Evolutionary conservation across 2,329 filamentous ascomycete species (phyloP).

Genomic region (Domatiomyces catenatus): DNA sequence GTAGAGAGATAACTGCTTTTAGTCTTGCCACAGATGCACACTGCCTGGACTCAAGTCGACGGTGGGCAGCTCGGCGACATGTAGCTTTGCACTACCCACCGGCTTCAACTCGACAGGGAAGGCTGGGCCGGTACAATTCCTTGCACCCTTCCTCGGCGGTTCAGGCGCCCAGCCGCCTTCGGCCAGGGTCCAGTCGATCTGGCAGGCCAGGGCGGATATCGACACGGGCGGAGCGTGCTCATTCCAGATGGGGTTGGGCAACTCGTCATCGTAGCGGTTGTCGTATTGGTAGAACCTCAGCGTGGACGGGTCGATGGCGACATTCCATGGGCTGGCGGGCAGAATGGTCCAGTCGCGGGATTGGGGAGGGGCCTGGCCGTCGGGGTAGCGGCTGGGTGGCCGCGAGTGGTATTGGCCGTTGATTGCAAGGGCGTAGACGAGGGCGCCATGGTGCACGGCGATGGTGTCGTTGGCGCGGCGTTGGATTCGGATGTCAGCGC

Average conservation of each 20-base stretch:
- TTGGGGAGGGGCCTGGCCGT: slow-evolving; percentile 16
- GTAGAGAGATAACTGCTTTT: no score
- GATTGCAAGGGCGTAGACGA: slow-evolving; percentile 31
- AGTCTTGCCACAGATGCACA: slow-evolving; percentile 5
- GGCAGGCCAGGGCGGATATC: slow-evolving; percentile 25
- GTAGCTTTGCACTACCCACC: slow-evolving; percentile 34
- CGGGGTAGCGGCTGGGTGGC: slow-evolving; percentile 18
- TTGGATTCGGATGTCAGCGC: slow-evolving; percentile 21
- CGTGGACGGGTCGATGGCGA: slow-evolving; percentile 22
- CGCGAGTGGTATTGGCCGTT: slow-evolving; percentile 18
- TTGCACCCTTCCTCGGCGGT: slow-evolving; percentile 21
- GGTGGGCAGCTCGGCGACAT: slow-evolving; percentile 31
- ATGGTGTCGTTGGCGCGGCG: slow-evolving; percentile 29
- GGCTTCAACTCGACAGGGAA: slow-evolving; percentile 28
- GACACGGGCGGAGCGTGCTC: slow-evolving; percentile 23
- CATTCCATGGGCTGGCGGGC: slow-evolving; percentile 20
- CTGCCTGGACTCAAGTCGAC: slow-evolving; percentile 16
- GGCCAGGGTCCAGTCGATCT: slow-evolving; percentile 26
- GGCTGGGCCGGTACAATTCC: slow-evolving; percentile 23
- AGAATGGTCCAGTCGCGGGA: slow-evolving; percentile 25
- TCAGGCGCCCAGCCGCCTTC: slow-evolving; percentile 22
- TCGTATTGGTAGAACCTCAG: slow-evolving; percentile 21
- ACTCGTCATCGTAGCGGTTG: slow-evolving; percentile 10
- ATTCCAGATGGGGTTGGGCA: slow-evolving; percentile 20
- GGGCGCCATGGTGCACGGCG: slow-evolving; percentile 29